These are phyloP conservation scores for Chlorencoelia australis DNA, from an alignment of 2,329 filamentous ascomycete species.

Conservation along the genomic window DNA sequence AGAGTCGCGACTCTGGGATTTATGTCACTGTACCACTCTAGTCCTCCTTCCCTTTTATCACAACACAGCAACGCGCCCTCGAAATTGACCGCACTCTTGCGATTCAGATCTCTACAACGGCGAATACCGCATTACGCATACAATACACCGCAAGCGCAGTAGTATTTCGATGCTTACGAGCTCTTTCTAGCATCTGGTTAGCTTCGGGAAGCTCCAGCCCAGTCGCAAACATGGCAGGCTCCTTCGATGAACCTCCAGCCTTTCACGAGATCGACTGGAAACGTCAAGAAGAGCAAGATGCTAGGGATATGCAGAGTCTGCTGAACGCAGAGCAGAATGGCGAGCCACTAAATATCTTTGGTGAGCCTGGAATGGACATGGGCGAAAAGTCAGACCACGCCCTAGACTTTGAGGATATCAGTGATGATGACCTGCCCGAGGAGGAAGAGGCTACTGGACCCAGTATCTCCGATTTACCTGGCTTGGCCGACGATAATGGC, in stretches of 20 bases:
- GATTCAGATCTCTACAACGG: too few species aligned
- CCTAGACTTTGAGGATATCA: constrained; percentile 82
- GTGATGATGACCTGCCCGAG: constrained; percentile 82
- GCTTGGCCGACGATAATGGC: constrained; percentile 45
- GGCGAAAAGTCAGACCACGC: constrained; percentile 86
- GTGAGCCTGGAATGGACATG: constrained; percentile 44
- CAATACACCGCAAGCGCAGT: background rate
- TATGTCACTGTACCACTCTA: too few species aligned
- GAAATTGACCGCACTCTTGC: too few species aligned
- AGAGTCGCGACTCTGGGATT: too few species aligned
- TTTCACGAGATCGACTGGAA: constrained; percentile 31
- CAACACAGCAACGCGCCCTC: too few species aligned
- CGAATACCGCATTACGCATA: too few species aligned
- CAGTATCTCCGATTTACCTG: constrained; percentile 19
- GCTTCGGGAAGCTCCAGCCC: constrained; percentile 1
- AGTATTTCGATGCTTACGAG: background rate
- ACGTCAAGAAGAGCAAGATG: constrained; percentile 39
- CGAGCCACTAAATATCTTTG: constrained; percentile 30
- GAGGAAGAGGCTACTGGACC: constrained; percentile 45
- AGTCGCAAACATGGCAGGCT: constrained; percentile 13
- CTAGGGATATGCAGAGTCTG: constrained; percentile 36
- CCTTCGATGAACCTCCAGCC: constrained; percentile 3
- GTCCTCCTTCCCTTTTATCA: too few species aligned
- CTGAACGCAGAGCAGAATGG: constrained; percentile 34
- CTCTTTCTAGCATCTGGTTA: constrained; percentile 5